Base-by-base conservation (phyloP, 148 eudicot species). In the Rhododendron simsii region DNA sequence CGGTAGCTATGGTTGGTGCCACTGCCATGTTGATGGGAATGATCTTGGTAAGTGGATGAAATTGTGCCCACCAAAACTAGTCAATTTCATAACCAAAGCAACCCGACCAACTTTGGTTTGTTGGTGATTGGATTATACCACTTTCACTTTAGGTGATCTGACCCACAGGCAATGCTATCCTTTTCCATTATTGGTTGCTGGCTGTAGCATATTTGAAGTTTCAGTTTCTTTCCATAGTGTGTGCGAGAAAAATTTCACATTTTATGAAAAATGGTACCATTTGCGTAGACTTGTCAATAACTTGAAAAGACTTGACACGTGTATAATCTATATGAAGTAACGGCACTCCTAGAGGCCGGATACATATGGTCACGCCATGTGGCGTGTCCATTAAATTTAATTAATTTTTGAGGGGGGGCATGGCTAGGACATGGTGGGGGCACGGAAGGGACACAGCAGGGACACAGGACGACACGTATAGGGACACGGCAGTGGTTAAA, bases 21-120 rank as follows among this genome's bases (percentile, higher is more conserved):
- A 97, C 99, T 73, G 93, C 98, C 87, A 91, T 95, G 95, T 88
- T 97, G 85, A 97, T 97, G 98, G 99, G 99, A 84, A 94, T 95
- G 98, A 91, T 97, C 85, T 88, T 97, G 96, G 99, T 97, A 89
- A 92, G 91, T 73, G 13, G 26, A 3, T 86, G 81, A 26, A 67
- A 67, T 67, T 33, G 26, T 55, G 26, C 57, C 26, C 21, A 5
- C 69, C 33, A 41, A 15, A 23, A 61, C 84, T 63, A 41, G 51
- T 59, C 75, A 61, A 12, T 20, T 30, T 30, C 53, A 21, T 39
- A 23, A 61, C 7, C 63, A 59, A 81, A 21, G 33, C 35, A 37
- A 63, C 20, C 33, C 73, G 0, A 1, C 33, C 10, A 63, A 82
- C 23, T 12, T 61, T 10, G 74, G n/a, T 41, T 61, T 7, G 44